Percentiles rank a stretch among this genome's conserved stretches.
Evolutionary conservation across 140 eudicot species (phyloP).

Genomic region (Stevia rebaudiana): DNA sequence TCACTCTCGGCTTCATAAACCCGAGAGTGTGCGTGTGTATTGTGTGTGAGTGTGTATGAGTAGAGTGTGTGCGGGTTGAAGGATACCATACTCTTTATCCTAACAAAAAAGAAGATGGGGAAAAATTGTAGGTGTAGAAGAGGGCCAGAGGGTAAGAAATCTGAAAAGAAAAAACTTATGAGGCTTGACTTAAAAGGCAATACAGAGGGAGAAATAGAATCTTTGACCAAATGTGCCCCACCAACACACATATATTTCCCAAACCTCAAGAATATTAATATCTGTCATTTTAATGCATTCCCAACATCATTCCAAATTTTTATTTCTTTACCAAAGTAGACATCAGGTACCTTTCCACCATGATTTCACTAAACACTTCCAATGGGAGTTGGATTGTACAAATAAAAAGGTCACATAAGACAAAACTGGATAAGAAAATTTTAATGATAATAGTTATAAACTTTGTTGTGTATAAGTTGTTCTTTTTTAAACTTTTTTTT

Average conservation of each 20-base stretch:
- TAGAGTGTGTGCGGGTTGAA: too few species aligned
- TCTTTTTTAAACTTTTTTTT: too few species aligned
- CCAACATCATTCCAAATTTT: conserved; percentile 29
- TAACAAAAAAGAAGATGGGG: too few species aligned
- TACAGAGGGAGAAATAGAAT: conserved; percentile 31
- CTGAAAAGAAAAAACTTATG: conserved; percentile 24
- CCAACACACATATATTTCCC: conserved; percentile 35
- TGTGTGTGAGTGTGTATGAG: too few species aligned
- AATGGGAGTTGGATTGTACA: not conserved
- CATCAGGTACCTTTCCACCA: conserved; percentile 15
- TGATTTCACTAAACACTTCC: conserved; percentile 1
- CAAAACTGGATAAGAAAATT: not conserved
- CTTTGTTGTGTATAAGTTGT: too few species aligned
- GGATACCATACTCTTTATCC: too few species aligned
- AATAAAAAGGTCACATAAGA: not conserved
- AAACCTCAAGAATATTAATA: conserved; percentile 32
- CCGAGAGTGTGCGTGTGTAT: too few species aligned
- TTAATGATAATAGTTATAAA: not conserved
- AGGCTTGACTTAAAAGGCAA: conserved; percentile 30
- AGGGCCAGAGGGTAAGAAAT: conserved; percentile 18
- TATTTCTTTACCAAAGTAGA: conserved; percentile 9
- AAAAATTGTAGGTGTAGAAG: too few species aligned
- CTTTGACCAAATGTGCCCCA: conserved; percentile 54
- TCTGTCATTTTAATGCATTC: conserved; percentile 23
- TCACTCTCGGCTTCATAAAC: too few species aligned